Percentiles rank a stretch among this genome's conserved stretches.
Conservation (phyloP, 169 alveolate species). For the Plasmodium malariae region DNA sequence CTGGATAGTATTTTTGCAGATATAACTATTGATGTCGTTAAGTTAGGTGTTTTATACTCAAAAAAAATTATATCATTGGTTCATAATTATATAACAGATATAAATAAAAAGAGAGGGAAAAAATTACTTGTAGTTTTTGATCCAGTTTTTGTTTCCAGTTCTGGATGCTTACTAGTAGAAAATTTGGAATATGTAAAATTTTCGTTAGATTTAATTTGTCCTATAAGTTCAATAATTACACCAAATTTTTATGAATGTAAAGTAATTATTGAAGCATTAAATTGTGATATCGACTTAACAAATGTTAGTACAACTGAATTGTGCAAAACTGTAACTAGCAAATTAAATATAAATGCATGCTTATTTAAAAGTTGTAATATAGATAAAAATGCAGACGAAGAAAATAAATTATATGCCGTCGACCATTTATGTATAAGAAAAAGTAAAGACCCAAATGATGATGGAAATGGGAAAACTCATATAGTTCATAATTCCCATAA, state of each 20-base stretch:
- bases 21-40: conserved; percentile 39
- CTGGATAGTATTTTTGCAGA: conserved; percentile 44
- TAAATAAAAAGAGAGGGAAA: conserved; percentile 39
- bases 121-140: conserved; percentile 53
- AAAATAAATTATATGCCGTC: conserved; percentile 38
- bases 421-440: conserved; percentile 52
- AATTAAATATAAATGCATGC: conserved; percentile 35
- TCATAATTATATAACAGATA: conserved; percentile 29
- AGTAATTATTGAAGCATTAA: conserved; percentile 27
- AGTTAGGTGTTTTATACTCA: conserved; percentile 52
- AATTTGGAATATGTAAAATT: conserved; percentile 39
- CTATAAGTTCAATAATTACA: conserved; percentile 37
- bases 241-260: conserved; percentile 58
- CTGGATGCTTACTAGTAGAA: conserved; percentile 43
- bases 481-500: background rate
- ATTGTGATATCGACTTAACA: conserved; percentile 9
- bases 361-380: conserved; percentile 47
- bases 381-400: background rate
- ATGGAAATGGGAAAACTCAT: background rate
- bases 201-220: conserved; percentile 41
- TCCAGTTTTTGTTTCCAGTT: conserved; percentile 59
- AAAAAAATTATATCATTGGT: conserved; percentile 38
- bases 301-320: conserved; percentile 2
- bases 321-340: conserved; percentile 20
- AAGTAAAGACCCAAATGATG: background rate